A percentile compares a stretch with the other conserved stretches of the same genome.
phyloP scores from a whole-genome alignment of 2,329 filamentous ascomycete genomes.

The Talaromyces sp. region DNA sequence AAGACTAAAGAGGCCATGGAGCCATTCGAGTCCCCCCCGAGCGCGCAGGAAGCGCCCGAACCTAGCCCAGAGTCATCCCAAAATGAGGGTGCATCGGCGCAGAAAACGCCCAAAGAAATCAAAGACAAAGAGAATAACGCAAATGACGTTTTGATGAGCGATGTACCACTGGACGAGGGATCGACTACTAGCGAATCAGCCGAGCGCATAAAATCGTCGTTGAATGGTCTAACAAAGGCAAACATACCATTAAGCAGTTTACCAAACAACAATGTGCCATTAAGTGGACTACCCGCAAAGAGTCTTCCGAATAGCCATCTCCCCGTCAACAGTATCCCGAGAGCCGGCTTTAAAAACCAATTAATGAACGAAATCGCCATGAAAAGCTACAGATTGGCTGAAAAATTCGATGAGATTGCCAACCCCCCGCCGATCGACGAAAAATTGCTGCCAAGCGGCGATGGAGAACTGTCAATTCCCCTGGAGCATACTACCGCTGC shows the following conservation, averaged over 20 bases:
- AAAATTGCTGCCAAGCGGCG: conserved; percentile 21
- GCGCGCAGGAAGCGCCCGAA: not conserved
- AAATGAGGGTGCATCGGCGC: not conserved
- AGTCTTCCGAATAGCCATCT: not conserved
- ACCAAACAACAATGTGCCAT: not conserved
- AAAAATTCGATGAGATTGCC: not conserved
- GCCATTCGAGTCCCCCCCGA: not conserved
- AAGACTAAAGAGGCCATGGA: not conserved
- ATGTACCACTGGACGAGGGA: not conserved
- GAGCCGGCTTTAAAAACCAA: not conserved
- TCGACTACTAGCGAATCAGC: not conserved
- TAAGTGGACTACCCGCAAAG: not conserved
- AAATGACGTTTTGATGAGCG: not conserved
- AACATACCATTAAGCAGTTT: not conserved
- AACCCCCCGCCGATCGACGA: not conserved
- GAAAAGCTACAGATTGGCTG: not conserved
- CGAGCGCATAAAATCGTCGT: not conserved
- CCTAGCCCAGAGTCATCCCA: not conserved
- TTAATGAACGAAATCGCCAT: not conserved
- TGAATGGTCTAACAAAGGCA: not conserved
- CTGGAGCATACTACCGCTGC: conserved; percentile 88
- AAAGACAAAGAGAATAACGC: not conserved
- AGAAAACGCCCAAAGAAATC: not conserved
- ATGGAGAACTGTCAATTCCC: conserved; percentile 66
- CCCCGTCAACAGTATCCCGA: not conserved